Evolutionary conservation across 768 basidiomycete species (phyloP).

Genomic region (Leccinum pellstonianum): DNA sequence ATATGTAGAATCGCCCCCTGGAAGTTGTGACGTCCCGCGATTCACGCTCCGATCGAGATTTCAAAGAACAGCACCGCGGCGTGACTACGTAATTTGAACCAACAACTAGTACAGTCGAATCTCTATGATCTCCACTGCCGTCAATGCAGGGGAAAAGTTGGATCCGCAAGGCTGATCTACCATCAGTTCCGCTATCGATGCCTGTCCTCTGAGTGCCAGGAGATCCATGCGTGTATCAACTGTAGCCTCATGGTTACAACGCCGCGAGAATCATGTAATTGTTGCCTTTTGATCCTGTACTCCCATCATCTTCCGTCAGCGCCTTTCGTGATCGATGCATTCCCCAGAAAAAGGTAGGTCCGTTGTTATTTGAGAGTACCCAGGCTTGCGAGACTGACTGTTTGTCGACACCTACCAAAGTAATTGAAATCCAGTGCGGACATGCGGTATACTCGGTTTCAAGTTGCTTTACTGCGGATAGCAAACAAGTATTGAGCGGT

Average conservation of each 20-base stretch:
- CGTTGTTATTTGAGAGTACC: background rate
- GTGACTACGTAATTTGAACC: background rate
- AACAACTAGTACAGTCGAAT: background rate
- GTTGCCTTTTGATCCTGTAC: background rate
- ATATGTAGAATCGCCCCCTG: background rate
- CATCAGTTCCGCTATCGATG: too few relatives aligned
- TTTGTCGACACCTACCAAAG: background rate
- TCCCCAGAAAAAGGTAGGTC: background rate
- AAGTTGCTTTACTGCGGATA: background rate
- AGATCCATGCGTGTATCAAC: too few relatives aligned
- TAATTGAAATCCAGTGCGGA: background rate
- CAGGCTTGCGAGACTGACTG: background rate
- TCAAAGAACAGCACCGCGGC: background rate
- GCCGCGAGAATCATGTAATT: too few relatives aligned
- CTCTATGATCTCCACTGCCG: too few relatives aligned
- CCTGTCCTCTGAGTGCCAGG: too few relatives aligned
- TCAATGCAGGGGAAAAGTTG: too few relatives aligned
- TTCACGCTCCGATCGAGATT: background rate
- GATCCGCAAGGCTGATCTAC: too few relatives aligned
- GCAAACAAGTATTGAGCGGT: constrained; percentile 1
- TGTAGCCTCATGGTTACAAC: too few relatives aligned
- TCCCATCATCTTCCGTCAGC: background rate
- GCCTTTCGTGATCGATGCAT: background rate
- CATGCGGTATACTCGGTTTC: background rate
- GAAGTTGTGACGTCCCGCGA: background rate